A percentile compares a stretch with the other conserved stretches of the same genome.
phyloP scores from a whole-genome alignment of 1,284 basidiomycete species.

The Pseudozyma flocculosa region DNA sequence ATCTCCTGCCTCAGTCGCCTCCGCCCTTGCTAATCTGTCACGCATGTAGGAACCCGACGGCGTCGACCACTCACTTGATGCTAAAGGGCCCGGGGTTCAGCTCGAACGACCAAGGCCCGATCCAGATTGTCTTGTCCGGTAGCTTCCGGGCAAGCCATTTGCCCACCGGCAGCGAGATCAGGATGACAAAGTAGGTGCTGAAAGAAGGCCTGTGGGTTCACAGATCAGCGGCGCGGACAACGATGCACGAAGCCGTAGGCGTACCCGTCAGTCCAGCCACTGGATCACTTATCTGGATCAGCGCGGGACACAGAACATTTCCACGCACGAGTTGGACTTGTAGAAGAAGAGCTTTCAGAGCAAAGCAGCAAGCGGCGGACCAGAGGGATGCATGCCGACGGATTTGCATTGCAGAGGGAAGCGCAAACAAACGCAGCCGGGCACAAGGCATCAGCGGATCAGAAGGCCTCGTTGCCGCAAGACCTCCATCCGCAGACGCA shows the following conservation, averaged over 20 bases:
- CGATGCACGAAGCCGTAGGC: no score
- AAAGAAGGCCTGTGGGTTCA: conserved; percentile 59
- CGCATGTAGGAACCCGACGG: no score
- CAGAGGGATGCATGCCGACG: no score
- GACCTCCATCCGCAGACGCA: no score
- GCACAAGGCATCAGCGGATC: no score
- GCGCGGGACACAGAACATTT: no score
- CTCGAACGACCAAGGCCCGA: conserved; percentile 49
- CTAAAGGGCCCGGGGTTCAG: conserved; percentile 63
- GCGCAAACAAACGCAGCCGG: no score
- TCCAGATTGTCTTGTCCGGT: conserved; percentile 50
- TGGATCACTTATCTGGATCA: no score
- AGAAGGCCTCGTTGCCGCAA: no score
- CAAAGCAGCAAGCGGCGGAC: no score
- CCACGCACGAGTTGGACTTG: conserved; percentile 42
- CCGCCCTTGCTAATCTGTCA: not conserved
- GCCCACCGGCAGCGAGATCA: conserved; percentile 61
- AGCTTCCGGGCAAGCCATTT: conserved; percentile 56
- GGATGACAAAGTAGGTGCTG: conserved; percentile 64
- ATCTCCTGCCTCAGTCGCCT: no score
- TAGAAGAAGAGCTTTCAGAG: conserved; percentile 53
- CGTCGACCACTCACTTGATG: conserved; percentile 54
- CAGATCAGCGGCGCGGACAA: no score
- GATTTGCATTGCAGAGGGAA: not conserved
- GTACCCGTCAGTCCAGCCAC: conserved; percentile 20